These are phyloP conservation scores for Byssothecium circinans DNA, from an alignment of 2,329 filamentous ascomycete species.

Conservation along the genomic window DNA sequence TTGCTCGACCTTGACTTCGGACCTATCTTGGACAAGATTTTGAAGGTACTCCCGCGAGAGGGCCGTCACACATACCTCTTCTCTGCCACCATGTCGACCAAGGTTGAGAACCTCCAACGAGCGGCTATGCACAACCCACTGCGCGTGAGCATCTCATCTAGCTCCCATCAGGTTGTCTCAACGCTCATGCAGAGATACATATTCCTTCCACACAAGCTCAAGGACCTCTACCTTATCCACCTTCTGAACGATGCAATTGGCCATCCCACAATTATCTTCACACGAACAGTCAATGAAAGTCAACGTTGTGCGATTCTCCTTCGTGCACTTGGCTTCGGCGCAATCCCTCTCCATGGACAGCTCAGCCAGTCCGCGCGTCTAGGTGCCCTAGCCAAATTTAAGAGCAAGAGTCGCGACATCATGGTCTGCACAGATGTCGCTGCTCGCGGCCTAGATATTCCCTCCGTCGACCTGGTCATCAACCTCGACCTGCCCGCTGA, in stretches of 20 bases:
- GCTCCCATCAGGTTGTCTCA: constrained; percentile 88
- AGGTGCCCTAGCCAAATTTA: constrained; percentile 89
- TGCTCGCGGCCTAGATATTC: constrained; percentile 88
- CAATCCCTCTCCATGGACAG: constrained; percentile 90
- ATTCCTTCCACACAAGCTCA: constrained; percentile 74
- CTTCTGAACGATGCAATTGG: constrained; percentile 84
- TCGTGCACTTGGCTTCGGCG: constrained; percentile 80
- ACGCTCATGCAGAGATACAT: constrained; percentile 85
- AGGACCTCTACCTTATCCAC: constrained; percentile 87
- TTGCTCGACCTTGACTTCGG: constrained; percentile 94
- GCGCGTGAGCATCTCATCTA: constrained; percentile 76
- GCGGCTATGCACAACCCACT: constrained; percentile 85
- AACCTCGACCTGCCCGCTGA: constrained; percentile 85
- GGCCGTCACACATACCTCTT: constrained; percentile 73
- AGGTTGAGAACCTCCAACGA: constrained; percentile 89
- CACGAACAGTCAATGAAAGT: constrained; percentile 86
- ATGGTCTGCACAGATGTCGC: constrained; percentile 94
- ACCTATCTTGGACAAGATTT: constrained; percentile 86
- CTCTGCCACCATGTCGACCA: constrained; percentile 90
- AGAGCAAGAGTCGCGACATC: constrained; percentile 75
- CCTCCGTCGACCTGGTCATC: constrained; percentile 82
- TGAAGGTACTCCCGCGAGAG: constrained; percentile 74
- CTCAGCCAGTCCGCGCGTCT: constrained; percentile 84
- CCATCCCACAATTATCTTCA: constrained; percentile 88
- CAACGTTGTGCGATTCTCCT: constrained; percentile 83